phyloP scores from a whole-genome alignment of 306 rosid genomes.

The Citrullus mucosospermus region DNA sequence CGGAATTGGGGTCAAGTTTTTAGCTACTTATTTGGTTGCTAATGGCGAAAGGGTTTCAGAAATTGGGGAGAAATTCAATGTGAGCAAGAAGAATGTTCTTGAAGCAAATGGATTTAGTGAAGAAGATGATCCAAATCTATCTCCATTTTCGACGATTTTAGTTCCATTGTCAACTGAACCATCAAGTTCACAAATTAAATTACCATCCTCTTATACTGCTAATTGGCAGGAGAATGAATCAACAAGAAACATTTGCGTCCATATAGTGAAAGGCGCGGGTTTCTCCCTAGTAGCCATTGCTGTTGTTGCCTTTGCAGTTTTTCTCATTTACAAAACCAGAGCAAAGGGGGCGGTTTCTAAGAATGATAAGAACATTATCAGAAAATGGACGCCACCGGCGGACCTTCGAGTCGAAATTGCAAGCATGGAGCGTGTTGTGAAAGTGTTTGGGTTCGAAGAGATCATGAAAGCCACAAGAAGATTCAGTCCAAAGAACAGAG shows the following conservation, averaged over 20 bases:
- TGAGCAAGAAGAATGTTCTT: conserved; percentile 14
- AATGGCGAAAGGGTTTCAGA: conserved; percentile 21
- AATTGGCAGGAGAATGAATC: conserved; percentile 8
- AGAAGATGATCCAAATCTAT: conserved; percentile 9
- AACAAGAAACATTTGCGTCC: conserved; percentile 3
- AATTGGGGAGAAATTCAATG: conserved; percentile 34
- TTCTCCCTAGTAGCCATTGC: conserved; percentile 9
- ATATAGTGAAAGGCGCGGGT: conserved; percentile 17
- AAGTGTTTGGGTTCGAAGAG: conserved; percentile 29
- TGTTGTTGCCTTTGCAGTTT: background rate
- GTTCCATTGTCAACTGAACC: conserved; percentile 44
- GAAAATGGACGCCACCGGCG: conserved; percentile 9
- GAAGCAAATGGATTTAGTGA: conserved; percentile 38
- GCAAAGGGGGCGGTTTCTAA: background rate
- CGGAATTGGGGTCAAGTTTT: conserved; percentile 27
- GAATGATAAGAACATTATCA: background rate
- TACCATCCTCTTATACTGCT: background rate
- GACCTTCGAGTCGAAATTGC: conserved; percentile 38
- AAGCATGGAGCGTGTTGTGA: conserved; percentile 24
- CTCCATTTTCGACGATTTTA: conserved; percentile 40
- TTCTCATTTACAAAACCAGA: conserved; percentile 18
- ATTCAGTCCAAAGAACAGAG: conserved; percentile 35
- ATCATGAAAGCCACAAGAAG: conserved; percentile 31
- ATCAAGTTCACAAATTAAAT: conserved; percentile 19
- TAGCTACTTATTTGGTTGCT: conserved; percentile 33